These are phyloP conservation scores for Glaciozyma martinii DNA, from an alignment of 768 basidiomycete genomes.

Conservation along the genomic window DNA sequence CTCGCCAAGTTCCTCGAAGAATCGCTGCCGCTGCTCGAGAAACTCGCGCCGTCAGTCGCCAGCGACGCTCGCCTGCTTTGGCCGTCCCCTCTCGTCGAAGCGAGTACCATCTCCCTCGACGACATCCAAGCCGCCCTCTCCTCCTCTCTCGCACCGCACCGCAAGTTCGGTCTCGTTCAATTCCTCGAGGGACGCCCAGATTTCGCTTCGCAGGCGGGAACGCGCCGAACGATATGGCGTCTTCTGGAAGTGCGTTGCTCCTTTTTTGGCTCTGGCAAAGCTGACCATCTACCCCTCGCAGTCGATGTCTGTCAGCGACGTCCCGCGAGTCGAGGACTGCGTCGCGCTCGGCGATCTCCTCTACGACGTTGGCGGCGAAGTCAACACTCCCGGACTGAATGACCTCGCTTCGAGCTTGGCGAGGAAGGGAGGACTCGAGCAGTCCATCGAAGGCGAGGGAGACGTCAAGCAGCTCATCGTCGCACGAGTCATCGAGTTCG, in stretches of 20 bases:
- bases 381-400: slow-evolving; percentile 4
- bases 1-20: not conserved
- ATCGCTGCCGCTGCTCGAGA: too few relatives aligned
- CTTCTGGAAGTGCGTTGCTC: slow-evolving; percentile 6
- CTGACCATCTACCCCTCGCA: too few relatives aligned
- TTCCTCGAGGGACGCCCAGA: not conserved
- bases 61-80: slow-evolving; percentile 13
- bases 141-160: slow-evolving; percentile 7
- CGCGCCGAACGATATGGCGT: slow-evolving; percentile 8
- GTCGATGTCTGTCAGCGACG: not conserved
- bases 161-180: slow-evolving; percentile 17
- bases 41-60: not conserved
- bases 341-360: slow-evolving; percentile 25
- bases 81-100: not conserved
- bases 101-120: not conserved
- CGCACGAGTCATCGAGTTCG: not conserved
- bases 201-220: not conserved
- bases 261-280: not conserved
- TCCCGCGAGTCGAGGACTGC: not conserved
- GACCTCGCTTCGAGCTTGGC: not conserved
- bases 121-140: slow-evolving; percentile 9
- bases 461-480: slow-evolving; percentile 8
- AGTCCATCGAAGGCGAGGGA: not conserved
- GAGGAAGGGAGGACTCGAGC: slow-evolving; percentile 9
- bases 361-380: slow-evolving; percentile 7